Evolutionary conservation across 257 asterid species (phyloP).

Genomic region (Sherardia arvensis): DNA sequence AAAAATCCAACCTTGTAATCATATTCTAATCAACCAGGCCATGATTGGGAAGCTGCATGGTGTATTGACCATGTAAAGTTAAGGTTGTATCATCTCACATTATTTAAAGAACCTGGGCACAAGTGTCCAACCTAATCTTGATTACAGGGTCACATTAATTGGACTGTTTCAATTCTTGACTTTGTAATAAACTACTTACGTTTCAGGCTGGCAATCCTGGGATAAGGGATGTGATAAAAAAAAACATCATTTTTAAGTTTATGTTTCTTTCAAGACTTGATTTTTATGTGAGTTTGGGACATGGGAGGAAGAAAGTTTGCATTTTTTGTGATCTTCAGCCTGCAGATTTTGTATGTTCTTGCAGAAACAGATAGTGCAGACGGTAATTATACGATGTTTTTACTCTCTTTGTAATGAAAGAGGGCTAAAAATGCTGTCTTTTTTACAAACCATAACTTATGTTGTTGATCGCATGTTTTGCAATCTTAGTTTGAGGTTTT

Average conservation of each 20-base stretch:
- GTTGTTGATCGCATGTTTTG: not conserved
- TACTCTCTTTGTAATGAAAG: not conserved
- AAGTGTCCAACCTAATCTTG: not conserved
- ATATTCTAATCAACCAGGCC: not conserved
- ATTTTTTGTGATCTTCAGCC: slow-evolving; percentile 25
- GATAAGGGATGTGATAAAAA: not conserved
- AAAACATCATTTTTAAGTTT: slow-evolving; percentile 1
- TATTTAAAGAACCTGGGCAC: not conserved
- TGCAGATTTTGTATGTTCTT: slow-evolving; percentile 22
- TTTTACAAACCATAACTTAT: not conserved
- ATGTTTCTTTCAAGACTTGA: not conserved
- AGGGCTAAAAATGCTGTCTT: not conserved
- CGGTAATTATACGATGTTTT: slow-evolving; percentile 28
- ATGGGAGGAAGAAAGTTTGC: slow-evolving; percentile 30
- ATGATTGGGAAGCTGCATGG: not conserved
- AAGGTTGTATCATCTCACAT: not conserved
- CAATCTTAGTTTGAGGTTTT: not conserved
- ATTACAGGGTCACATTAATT: not conserved
- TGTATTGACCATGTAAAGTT: not conserved
- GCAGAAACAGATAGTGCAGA: slow-evolving; percentile 43
- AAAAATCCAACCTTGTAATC: not conserved
- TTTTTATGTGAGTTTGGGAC: slow-evolving; percentile 17
- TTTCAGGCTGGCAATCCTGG: not conserved
- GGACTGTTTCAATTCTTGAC: slow-evolving; percentile 6
- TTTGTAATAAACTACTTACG: not conserved